Percentiles rank a stretch among this genome's conserved stretches.
Evolutionary conservation across 768 basidiomycete genomes (phyloP).

Genomic region (Amanita rubescens): DNA sequence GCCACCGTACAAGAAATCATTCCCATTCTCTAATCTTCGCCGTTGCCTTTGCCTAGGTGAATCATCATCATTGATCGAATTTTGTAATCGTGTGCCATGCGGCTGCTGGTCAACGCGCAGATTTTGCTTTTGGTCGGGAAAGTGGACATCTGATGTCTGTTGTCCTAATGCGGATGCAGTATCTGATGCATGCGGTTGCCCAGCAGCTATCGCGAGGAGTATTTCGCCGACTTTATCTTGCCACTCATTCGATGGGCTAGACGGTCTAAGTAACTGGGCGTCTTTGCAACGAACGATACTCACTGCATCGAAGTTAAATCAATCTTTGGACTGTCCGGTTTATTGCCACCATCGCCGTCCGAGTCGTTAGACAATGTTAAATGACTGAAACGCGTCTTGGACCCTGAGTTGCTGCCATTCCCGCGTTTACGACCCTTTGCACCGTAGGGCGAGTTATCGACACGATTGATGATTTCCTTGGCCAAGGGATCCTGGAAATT

Average conservation of each 20-base stretch:
- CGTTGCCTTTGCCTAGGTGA: slow-evolving; percentile 39
- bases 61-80: slow-evolving; percentile 19
- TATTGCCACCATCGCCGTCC: slow-evolving; percentile 9
- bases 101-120: slow-evolving; percentile 14
- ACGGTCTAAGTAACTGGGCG: slow-evolving; percentile 1
- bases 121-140: background rate
- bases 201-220: slow-evolving; percentile 19
- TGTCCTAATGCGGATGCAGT: slow-evolving; percentile 1
- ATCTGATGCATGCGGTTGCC: slow-evolving; percentile 4
- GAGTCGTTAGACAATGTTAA: background rate
- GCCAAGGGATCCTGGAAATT: slow-evolving; percentile 62
- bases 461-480: slow-evolving; percentile 70
- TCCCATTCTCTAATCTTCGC: slow-evolving; percentile 37
- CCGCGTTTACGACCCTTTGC: slow-evolving; percentile 56
- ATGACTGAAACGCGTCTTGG: slow-evolving; percentile 15
- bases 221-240: slow-evolving; percentile 57
- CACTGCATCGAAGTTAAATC: slow-evolving; percentile 60
- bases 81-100: slow-evolving; percentile 2
- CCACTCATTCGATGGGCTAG: slow-evolving; percentile 78
- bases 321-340: slow-evolving; percentile 17
- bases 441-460: slow-evolving; percentile 78
- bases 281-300: slow-evolving; percentile 16
- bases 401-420: slow-evolving; percentile 10
- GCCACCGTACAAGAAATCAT: slow-evolving; percentile 17
- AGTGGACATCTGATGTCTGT: background rate